These are phyloP conservation scores for Podosphaera aphanis DNA, from an alignment of 2,329 filamentous ascomycete species.

Conservation along the genomic window DNA sequence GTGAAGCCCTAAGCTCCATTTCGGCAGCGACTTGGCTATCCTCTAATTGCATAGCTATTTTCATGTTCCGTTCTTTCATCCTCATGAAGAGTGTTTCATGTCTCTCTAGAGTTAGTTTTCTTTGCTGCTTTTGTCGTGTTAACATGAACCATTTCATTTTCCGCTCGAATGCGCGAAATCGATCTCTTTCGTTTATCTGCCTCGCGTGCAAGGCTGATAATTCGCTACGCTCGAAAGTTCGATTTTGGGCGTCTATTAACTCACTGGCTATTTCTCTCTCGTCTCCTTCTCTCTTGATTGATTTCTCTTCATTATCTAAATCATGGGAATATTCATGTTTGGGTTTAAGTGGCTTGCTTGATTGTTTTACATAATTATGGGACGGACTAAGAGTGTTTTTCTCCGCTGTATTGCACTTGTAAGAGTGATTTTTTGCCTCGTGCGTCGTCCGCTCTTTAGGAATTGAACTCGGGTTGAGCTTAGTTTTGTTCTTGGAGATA, in stretches of 20 bases:
- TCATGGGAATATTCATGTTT: constrained; percentile 24
- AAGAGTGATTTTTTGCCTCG: too few species aligned
- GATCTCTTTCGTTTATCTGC: constrained; percentile 27
- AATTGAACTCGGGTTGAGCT: too few species aligned
- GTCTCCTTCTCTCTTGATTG: constrained; percentile 19
- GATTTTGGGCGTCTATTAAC: constrained; percentile 21
- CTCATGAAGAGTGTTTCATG: constrained; percentile 25
- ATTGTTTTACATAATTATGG: too few species aligned
- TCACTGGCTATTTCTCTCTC: constrained; percentile 21
- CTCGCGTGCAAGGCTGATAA: constrained; percentile 22
- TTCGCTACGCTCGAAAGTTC: constrained; percentile 21
- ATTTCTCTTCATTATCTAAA: neutral
- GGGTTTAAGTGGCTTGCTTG: too few species aligned
- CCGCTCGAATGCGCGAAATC: constrained; percentile 27
- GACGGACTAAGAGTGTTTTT: too few species aligned
- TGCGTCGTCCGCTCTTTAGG: too few species aligned
- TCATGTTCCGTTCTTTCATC: constrained; percentile 30
- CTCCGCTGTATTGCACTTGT: too few species aligned
- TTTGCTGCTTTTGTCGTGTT: constrained; percentile 25
- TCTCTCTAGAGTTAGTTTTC: constrained; percentile 22
- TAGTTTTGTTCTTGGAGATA: too few species aligned
- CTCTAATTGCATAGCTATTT: constrained; percentile 30
- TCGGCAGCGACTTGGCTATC: constrained; percentile 38
- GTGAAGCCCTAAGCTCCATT: constrained; percentile 29
- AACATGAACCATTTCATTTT: constrained; percentile 27